Conservation (phyloP, 2,329 filamentous ascomycete species). For the Orbilia oligospora region DNA sequence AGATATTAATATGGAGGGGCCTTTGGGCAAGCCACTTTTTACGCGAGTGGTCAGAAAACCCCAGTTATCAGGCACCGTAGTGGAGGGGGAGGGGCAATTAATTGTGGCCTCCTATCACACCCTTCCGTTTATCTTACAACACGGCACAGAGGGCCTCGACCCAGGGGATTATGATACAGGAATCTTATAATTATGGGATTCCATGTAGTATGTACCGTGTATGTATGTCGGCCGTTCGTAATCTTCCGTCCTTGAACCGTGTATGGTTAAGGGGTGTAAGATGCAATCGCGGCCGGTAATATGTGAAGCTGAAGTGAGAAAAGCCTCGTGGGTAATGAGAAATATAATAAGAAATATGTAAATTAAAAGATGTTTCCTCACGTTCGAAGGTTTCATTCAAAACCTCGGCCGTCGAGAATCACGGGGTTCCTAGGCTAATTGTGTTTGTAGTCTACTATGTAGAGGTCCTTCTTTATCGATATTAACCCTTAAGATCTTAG, state of each 20-base stretch:
- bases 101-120: conserved; percentile 32
- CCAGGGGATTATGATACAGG: conserved; percentile 36
- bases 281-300: conserved; percentile 45
- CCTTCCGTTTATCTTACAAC: conserved; percentile 49
- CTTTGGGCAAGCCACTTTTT: conserved; percentile 51
- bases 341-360: conserved; percentile 42
- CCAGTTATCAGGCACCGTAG: conserved; percentile 44
- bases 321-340: conserved; percentile 39
- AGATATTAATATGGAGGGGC: conserved; percentile 32
- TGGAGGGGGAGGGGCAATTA: conserved; percentile 57
- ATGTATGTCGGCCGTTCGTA: conserved; percentile 35
- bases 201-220: neutral
- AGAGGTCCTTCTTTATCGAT: conserved; percentile 24
- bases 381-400: conserved; percentile 42
- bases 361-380: conserved; percentile 26
- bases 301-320: conserved; percentile 22
- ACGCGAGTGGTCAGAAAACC: conserved; percentile 52
- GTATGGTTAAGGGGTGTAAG: conserved; percentile 32
- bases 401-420: conserved; percentile 41
- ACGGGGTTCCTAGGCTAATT: conserved; percentile 38
- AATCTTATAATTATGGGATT: conserved; percentile 22
- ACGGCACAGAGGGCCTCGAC: conserved; percentile 50
- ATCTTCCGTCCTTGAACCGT: conserved; percentile 34
- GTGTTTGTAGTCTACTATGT: neutral
- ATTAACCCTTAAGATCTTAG: conserved; percentile 11